These are phyloP conservation scores for Colletotrichum tabaci DNA, from an alignment of 2,329 filamentous ascomycete species.

Conservation along the genomic window DNA sequence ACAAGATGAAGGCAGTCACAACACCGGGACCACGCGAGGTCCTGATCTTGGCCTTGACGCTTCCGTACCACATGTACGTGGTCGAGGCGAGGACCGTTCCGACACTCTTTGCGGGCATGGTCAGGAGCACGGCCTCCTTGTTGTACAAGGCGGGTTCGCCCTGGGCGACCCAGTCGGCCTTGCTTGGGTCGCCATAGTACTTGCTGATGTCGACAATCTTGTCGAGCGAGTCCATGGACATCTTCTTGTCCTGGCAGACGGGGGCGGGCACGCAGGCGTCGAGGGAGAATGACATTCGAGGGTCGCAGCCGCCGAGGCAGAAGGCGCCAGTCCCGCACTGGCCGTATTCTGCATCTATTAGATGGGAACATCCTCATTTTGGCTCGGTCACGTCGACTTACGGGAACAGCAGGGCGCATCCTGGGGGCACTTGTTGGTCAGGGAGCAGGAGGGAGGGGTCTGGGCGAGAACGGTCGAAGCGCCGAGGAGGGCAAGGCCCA, in stretches of 20 bases:
- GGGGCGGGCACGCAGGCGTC: slow-evolving; percentile 90
- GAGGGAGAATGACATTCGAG: slow-evolving; percentile 84
- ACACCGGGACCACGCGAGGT: slow-evolving; percentile 89
- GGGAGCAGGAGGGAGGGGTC: slow-evolving; percentile 58
- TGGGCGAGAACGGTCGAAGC: slow-evolving; percentile 55
- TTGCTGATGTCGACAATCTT: slow-evolving; percentile 79
- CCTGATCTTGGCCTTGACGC: slow-evolving; percentile 87
- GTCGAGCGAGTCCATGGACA: slow-evolving; percentile 81
- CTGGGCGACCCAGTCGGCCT: slow-evolving; percentile 90
- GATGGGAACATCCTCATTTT: not conserved
- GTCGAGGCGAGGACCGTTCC: slow-evolving; percentile 90
- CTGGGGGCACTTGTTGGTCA: slow-evolving; percentile 76
- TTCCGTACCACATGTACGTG: slow-evolving; percentile 97
- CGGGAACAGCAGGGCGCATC: slow-evolving; percentile 84
- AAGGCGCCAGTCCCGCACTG: slow-evolving; percentile 94
- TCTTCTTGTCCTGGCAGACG: slow-evolving; percentile 81
- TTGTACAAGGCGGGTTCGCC: slow-evolving; percentile 80
- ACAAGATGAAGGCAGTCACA: slow-evolving; percentile 96
- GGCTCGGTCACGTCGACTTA: slow-evolving; percentile 61
- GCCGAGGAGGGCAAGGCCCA: slow-evolving; percentile 58
- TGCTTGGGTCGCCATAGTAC: slow-evolving; percentile 87
- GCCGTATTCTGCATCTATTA: slow-evolving; percentile 79
- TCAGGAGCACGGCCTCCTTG: slow-evolving; percentile 80
- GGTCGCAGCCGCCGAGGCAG: slow-evolving; percentile 96
- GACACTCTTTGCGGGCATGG: slow-evolving; percentile 88